Evolutionary conservation across 768 basidiomycete genomes (phyloP), one percentile per base, ranked within the genome.

Genomic region (Tulasnella sp.): DNA sequence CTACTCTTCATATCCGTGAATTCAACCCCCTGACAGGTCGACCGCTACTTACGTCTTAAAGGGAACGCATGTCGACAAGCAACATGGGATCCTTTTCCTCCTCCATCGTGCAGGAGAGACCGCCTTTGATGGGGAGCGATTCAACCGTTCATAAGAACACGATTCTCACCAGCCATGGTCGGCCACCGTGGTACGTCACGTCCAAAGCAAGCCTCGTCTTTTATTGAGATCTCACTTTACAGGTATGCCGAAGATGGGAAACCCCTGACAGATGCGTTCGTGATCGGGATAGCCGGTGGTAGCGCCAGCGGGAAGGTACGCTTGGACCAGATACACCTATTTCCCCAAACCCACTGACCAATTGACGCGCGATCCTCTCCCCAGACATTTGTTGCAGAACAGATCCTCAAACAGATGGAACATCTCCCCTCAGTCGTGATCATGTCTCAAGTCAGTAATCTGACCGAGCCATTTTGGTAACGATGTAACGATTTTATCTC

Each of bases 391-490:
- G 88, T 91, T 41, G 87, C 88, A 15, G 74, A 82, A 53, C 81
- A 88, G 66, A 86, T 91, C 50, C 82, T 91, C 27, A 77, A 79
- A 58, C 73, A 83, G 5, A 75, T 90, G 21, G 88, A 86, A n/a
- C 85, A 80, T 0, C 83, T 90, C 39, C 88, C 88, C 4, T 81
- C 83, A 45, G 85, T 98, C 35, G 81, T 94, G 52, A 96, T 99
- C 63, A 69, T 99, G 49, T 91, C 89, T 25, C 90, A 92, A 71
- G 86, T 84, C 43, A 39, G 32, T 11, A 23, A 39, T 45, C n/a
- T 19, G 41, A 59, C 65, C 32, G 21, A 42, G 14, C 23, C 12
- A n/a, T 52, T n/a, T 34, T 32, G 9, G 14, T 17, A 31, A 14
- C 3, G 21, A 17, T 32, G 11, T 60, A 2, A 46, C 36, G 23